Evolutionary conservation across 768 basidiomycete genomes (phyloP), one percentile per base, ranked within the genome.

Genomic region (Lyophyllum decastes): DNA sequence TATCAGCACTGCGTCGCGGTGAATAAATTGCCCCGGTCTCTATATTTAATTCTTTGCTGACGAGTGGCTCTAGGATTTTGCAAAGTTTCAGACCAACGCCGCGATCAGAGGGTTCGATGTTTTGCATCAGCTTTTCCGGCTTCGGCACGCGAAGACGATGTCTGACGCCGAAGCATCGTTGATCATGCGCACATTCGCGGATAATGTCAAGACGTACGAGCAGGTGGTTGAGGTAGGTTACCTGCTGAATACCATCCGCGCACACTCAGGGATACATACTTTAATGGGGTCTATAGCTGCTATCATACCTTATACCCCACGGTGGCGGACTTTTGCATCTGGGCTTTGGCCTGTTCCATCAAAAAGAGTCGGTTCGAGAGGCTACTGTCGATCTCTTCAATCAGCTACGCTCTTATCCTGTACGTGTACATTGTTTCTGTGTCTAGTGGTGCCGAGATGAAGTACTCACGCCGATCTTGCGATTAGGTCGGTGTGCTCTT

Each of bases 341-440:
- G 35, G 88, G 89, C 33, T 95, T 97, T 69, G 90, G 92, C 10
- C 76, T 98, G 6, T 97, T 98, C 75, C 96, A 98, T 73, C 92
- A 92, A 54, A 81, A 83, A 49, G 85, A 93, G 62, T 65, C 76
- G 7, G 83, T 95, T 33, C 85, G 93, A 22, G 89, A 93, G 27
- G 78, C 83, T 16, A 90, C 93, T 0, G 84, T 98, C 30, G 90
- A 94, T 57, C 77, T 97, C 48, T 87, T 98, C 62, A 88, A 92
- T 67, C 85, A 87, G 59, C 68, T 98, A 35, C 85, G 93, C 47
- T 72, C 77, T 24, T 88, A 88, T 67, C 84, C 92, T 19, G 95
- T 96, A 69, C 64, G 86, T 73, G 45, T 59, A 40, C 41, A 60
- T 49, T 52, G n/a, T 2, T 24, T 19, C 16, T 50, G 40, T 49